Conservation (phyloP, 768 basidiomycete genomes). For the Hygrocybe coccinea region DNA sequence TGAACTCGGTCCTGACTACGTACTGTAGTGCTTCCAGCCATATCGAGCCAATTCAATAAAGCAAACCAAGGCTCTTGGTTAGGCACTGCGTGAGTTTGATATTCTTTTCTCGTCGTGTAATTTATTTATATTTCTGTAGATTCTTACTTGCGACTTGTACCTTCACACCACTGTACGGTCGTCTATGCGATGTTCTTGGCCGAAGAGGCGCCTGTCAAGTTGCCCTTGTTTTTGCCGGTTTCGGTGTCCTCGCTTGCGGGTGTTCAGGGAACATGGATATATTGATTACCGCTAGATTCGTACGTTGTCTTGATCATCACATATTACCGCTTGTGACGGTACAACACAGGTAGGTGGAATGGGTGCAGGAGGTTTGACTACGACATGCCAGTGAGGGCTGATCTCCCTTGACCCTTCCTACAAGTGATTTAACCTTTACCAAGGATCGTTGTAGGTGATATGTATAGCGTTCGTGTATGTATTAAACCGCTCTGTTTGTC, state of each 20-base stretch:
- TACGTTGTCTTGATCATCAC: conserved; percentile 21
- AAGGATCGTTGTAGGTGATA: conserved; percentile 73
- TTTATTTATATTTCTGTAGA: conserved; percentile 18
- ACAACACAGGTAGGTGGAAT: conserved; percentile 57
- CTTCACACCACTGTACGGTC: conserved; percentile 78
- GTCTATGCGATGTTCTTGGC: conserved; percentile 73
- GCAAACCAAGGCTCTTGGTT: conserved; percentile 81
- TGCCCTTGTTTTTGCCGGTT: conserved; percentile 55
- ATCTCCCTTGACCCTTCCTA: not conserved
- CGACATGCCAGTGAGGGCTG: conserved; percentile 57
- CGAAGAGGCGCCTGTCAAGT: conserved; percentile 62
- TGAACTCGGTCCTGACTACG: not conserved
- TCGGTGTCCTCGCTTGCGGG: conserved; percentile 67
- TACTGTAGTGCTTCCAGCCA: conserved; percentile 61
- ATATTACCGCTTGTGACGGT: not conserved
- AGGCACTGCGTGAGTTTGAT: conserved; percentile 56
- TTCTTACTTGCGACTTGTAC: conserved; percentile 77
- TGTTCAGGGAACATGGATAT: conserved; percentile 66
- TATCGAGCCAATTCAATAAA: conserved; percentile 73
- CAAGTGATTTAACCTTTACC: not conserved
- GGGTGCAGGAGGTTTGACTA: conserved; percentile 74
- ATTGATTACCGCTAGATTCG: conserved; percentile 69
- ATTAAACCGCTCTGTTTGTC: not conserved
- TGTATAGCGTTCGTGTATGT: conserved; percentile 71
- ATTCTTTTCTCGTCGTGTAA: not conserved